phyloP scores from a whole-genome alignment of 768 basidiomycete species.

The Kwoniella europaea region DNA sequence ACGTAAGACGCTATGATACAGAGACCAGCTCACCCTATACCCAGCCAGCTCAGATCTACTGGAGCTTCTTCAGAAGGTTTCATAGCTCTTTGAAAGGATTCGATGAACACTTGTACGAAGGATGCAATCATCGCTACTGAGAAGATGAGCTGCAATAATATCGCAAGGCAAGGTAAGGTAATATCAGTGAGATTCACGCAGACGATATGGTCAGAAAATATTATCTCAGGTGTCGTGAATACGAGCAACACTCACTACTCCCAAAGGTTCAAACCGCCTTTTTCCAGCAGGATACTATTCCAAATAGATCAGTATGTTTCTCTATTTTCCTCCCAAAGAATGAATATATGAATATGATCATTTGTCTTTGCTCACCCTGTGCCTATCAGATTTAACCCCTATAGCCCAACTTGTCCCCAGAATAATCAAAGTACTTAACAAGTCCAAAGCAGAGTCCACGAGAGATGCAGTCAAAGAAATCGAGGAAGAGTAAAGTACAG shows the following conservation, averaged over 20 bases:
- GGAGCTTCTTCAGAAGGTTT: conserved; percentile 39
- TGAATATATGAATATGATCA: no score
- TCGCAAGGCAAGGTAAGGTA: neutral
- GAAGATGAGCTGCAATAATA: conserved; percentile 53
- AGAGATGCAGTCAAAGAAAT: conserved; percentile 60
- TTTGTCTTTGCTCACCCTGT: conserved; percentile 32
- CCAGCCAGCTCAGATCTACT: conserved; percentile 48
- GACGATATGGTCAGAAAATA: neutral
- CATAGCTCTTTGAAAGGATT: conserved; percentile 55
- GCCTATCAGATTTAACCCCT: conserved; percentile 45
- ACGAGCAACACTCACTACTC: conserved; percentile 49
- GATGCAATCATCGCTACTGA: conserved; percentile 60
- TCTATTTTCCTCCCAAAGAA: no score
- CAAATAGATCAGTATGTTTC: neutral
- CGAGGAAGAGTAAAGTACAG: conserved; percentile 59
- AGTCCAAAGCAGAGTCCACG: conserved; percentile 60
- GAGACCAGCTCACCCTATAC: conserved; percentile 46
- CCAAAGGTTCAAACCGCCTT: conserved; percentile 58
- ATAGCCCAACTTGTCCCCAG: conserved; percentile 57
- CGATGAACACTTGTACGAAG: conserved; percentile 59
- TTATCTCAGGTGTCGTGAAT: neutral
- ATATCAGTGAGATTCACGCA: neutral
- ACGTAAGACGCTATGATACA: neutral
- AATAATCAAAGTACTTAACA: conserved; percentile 60
- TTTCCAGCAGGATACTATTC: conserved; percentile 57